phyloP scores from a whole-genome alignment of 352 stramenopile genomes.

The Bremia lactucae region DNA sequence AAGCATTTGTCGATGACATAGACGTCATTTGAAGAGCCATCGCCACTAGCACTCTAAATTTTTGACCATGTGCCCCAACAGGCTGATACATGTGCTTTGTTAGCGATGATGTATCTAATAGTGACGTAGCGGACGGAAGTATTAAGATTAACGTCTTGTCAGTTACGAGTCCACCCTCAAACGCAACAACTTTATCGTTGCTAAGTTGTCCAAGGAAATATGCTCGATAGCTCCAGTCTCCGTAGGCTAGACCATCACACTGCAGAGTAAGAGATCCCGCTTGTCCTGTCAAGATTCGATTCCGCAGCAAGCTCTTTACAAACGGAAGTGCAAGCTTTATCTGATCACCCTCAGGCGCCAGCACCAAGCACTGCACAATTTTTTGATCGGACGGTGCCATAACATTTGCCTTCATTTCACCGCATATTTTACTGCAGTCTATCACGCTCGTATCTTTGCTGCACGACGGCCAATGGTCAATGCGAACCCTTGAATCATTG shows the following conservation, averaged over 20 bases:
- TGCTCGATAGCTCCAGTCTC: slow-evolving; percentile 37
- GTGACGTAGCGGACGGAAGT: slow-evolving; percentile 29
- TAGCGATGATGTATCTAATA: neutral
- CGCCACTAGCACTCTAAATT: slow-evolving; percentile 24
- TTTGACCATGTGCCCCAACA: slow-evolving; percentile 29
- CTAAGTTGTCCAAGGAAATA: slow-evolving; percentile 31
- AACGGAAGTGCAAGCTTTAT: slow-evolving; percentile 37
- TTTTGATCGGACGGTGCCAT: slow-evolving; percentile 20
- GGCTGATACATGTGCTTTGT: slow-evolving; percentile 10
- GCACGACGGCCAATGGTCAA: slow-evolving; percentile 41
- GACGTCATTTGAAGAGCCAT: slow-evolving; percentile 1
- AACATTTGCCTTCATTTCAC: slow-evolving; percentile 10
- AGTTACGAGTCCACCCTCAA: slow-evolving; percentile 36
- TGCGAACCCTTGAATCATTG: slow-evolving; percentile 9
- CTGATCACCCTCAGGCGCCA: slow-evolving; percentile 26
- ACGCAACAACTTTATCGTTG: neutral
- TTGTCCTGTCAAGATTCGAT: slow-evolving; percentile 22
- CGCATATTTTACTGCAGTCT: neutral
- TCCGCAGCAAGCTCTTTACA: slow-evolving; percentile 41
- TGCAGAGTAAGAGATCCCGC: slow-evolving; percentile 25
- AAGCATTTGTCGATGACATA: neutral
- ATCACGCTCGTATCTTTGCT: neutral
- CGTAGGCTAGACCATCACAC: slow-evolving; percentile 49
- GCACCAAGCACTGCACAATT: slow-evolving; percentile 40
- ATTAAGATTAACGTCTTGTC: slow-evolving; percentile 53